phyloP scores from a whole-genome alignment of 345 rosid species.

The Firmiana major region DNA sequence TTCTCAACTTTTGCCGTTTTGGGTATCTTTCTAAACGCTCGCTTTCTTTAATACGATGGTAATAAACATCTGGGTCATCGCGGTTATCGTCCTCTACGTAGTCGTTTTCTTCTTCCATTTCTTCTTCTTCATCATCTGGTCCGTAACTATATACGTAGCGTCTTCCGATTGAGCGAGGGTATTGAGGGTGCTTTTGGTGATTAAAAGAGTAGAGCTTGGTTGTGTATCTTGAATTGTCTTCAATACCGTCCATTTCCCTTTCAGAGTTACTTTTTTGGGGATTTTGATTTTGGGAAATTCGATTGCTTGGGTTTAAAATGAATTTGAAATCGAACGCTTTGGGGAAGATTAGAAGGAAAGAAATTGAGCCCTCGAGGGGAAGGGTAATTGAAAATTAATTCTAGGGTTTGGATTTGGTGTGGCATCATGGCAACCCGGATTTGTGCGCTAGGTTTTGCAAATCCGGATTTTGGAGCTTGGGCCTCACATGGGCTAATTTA shows the following conservation, averaged over 20 bases:
- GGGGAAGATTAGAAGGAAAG: not conserved
- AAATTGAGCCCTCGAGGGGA: not conserved
- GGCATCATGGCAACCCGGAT: not conserved
- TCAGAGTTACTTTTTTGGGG: not conserved
- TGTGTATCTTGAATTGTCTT: constrained; percentile 59
- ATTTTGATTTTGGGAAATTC: not conserved
- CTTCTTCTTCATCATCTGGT: not conserved
- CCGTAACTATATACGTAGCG: constrained; percentile 5
- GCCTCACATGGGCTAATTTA: not conserved
- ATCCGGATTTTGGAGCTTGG: not conserved
- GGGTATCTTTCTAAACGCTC: constrained; percentile 52
- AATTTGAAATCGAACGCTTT: not conserved
- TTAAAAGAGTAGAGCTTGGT: constrained; percentile 41
- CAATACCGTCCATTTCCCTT: not conserved
- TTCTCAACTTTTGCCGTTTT: constrained; percentile 67
- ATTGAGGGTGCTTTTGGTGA: constrained; percentile 54
- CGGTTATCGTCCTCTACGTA: constrained; percentile 39
- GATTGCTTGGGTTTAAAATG: not conserved
- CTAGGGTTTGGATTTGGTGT: not conserved
- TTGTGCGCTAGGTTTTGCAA: not conserved
- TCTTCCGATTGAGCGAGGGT: not conserved
- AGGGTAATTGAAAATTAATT: not conserved
- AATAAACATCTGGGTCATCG: constrained; percentile 32
- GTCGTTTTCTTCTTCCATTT: constrained; percentile 11
- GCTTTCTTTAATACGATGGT: constrained; percentile 23